Base-by-base conservation (phyloP, 305 asterid genomes). In the Solanum hybrid region DNA sequence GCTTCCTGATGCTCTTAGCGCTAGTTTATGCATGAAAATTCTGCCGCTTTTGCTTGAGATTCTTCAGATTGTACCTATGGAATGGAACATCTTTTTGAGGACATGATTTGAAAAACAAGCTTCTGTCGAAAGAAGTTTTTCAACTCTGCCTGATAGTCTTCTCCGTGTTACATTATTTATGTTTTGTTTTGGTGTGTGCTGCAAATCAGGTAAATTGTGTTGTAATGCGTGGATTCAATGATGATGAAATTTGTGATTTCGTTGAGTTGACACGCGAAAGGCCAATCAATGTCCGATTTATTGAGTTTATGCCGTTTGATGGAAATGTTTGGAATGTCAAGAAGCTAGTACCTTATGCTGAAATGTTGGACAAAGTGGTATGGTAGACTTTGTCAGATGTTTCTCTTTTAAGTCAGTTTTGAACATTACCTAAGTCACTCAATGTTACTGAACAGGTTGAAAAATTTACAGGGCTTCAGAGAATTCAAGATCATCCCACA, bases 291-390 rank as follows among this genome's bases (percentile, higher is more conserved):
- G 96, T 97, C 26, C 96, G 99, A 89, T 97, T 97, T 89, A 97
- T 97, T 89, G 99, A 96, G 95, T 96, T 97, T 92, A 96, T 96
- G 99, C 99, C 99, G 78, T 97, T 97, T 75, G 99, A 96, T 93
- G 99, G 99, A 89, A 97, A 97, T 92, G 98, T 96, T 89, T 97
- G 98, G 99, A 97, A 97, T 87, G 98, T 95, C 91, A 97, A 97
- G 95, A 97, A 97, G 94, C 97, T 97, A 46, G 99, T 97, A 79
- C 95, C 99, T 26, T 97, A 96, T 89, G 88, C 98, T 6, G 99
- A 97, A 91, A 96, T 97, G 98, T 86, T 96, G 94, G 98, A 97
- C 93, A 96, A 91, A 93, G 94, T 95, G 99, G 99, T 97, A 95
- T 94, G 96, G 95, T 97, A 92, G 93, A 85, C 64, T 89, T 92